Base-by-base conservation (phyloP, 257 asterid genomes). In the Nemophila menziesii region DNA sequence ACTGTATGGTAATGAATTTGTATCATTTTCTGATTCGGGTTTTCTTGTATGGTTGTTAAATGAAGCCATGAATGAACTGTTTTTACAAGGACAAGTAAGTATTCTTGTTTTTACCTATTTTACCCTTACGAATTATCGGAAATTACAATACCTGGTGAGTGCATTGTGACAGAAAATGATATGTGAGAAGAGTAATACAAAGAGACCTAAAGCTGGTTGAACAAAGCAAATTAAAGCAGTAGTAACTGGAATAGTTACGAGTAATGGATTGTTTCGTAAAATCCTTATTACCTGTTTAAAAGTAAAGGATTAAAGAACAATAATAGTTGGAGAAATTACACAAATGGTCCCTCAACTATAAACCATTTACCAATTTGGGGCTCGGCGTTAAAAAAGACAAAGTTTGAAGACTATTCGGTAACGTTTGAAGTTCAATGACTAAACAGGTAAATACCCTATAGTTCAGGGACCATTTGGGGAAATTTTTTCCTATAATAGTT, bases 141-240 rank as follows among this genome's bases (percentile, higher is more conserved):
- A n/a, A n/a, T n/a, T n/a, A n/a, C n/a, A n/a, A n/a, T 68, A 84
- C 99, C 96, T 85, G 68, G 81, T 74, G 34, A 90, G 65, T 36
- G 94, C 64, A 39, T 65, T 68, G 70, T 81, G 89, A 68, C 96
- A 90, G 58, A 78, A 64, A 26, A 74, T 51, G 57, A 75, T 71
- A 61, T 85, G 96, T 50, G 81, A 79, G 48, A 72, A 52, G 60
- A 90, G 67, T 74, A 85, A 57, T 49, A 73, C 72, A 59, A 71
- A 64, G 55, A 90, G 94, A 49, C 96, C 99, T 54, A 90, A 58
- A 21, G 94, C 94, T 39, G 99, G 94, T 74, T 90, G 99, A 60
- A 77, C 71, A 43, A 77, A 60, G 72, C 83, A 90, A 58, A 71
- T 75, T 71, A 85, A 55, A 40, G 61, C 67, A 50, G 72, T 39